Base-by-base conservation (phyloP, 495 filamentous ascomycete genomes). In the Aspergillus wentii region DNA sequence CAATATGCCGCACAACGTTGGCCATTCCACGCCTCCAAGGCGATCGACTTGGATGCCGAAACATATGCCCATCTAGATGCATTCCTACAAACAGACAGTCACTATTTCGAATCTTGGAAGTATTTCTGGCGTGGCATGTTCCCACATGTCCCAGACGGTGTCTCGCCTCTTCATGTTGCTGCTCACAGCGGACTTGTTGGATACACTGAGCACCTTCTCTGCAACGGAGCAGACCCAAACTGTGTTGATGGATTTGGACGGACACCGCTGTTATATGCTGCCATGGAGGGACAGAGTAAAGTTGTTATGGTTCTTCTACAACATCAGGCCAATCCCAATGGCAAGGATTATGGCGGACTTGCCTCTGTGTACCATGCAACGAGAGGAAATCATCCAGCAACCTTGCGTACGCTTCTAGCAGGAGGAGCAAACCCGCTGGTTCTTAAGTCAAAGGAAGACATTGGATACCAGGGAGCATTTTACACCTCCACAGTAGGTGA, bases 1-100 rank as follows among this genome's bases (percentile, higher is more conserved):
- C 31, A 51, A 11, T 66, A 66, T 41, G 54, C 62, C 1, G 17
- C 36, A 5, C 25, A 30, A 4, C 49, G 61, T 34, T 56, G 50
- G 52, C 38, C 34, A 22, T 32, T 46, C 23, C 62, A 66, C 43
- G 50, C 42, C 0, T 16, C 21, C 3, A 35, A 38, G 9, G 21
- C 9, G 4, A 31, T 21, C 4, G 14, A 1, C 15, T 2, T 6
- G 9, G 35, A 56, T 37, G 11, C n/a, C 16, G 17, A 27, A 13
- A 30, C 52, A 5, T 17, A 45, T 3, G 14, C 16, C 5, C 19
- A 33, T 11, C 15, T 53, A 8, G 41, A 53, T 35, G 5, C 3
- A 13, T 38, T 53, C 20, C 30, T 49, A n/a, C 3, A 30, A 20
- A 16, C 31, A 16, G 54, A 49, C 2, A 40, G 27, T 9, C 11